Evolutionary conservation across 2,329 filamentous ascomycete genomes (phyloP).

Genomic region (Diaporthe citri): DNA sequence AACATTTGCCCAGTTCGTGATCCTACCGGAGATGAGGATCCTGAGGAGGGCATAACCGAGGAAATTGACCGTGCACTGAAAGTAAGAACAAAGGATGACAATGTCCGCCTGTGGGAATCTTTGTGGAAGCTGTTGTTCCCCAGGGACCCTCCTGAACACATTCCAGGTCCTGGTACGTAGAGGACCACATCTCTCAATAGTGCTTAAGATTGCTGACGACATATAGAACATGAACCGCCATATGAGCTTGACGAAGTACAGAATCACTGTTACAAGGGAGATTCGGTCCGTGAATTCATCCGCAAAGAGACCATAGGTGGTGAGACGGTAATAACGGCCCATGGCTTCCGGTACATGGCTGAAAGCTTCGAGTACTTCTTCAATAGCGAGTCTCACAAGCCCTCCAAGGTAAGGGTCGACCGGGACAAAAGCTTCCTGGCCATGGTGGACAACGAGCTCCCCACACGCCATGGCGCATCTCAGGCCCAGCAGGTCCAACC

Average conservation of each 20-base stretch:
- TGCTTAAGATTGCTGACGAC: neutral
- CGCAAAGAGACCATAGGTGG: too few species aligned
- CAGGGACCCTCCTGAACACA: neutral
- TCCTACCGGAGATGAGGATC: neutral
- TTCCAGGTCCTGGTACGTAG: neutral
- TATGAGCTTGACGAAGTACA: conserved; percentile 16
- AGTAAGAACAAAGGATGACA: neutral
- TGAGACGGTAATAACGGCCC: fast-evolving
- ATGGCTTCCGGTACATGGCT: neutral
- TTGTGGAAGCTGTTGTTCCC: conserved; percentile 14
- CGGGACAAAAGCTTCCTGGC: neutral
- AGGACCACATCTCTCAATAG: fast-evolving
- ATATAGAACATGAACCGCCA: neutral
- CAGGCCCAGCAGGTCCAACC: neutral
- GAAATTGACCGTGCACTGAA: neutral
- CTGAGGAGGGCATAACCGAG: conserved; percentile 24
- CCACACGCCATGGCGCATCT: neutral
- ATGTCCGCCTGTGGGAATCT: neutral
- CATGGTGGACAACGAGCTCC: neutral
- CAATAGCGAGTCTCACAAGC: neutral
- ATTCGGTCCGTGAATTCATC: neutral
- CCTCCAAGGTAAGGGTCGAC: neutral
- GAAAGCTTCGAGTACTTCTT: neutral
- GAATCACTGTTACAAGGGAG: neutral
- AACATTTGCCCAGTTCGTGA: neutral